A percentile compares a stretch with the other conserved stretches of the same genome.
These are phyloP conservation scores for Saccharomyces hybrid DNA, from an alignment of 1,139 yeast genomes.

Conservation along the genomic window DNA sequence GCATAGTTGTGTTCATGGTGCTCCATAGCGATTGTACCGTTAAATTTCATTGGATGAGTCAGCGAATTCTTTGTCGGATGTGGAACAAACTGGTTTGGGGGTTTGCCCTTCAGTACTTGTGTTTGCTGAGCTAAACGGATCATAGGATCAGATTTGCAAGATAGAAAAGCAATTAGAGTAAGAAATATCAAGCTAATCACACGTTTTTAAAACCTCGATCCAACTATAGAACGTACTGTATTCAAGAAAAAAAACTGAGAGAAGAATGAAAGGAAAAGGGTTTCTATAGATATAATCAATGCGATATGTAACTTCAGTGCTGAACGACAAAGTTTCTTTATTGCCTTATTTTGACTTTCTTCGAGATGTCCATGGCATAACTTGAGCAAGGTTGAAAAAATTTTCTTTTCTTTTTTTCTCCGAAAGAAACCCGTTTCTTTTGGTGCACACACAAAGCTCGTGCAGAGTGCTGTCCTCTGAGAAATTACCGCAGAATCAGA, in stretches of 20 bases:
- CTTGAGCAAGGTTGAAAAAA: neutral
- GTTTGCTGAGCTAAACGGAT: slow-evolving; percentile 26
- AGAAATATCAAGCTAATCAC: neutral
- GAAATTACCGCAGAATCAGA: neutral
- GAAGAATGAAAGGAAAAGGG: neutral
- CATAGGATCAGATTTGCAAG: slow-evolving; percentile 10
- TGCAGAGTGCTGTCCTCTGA: neutral
- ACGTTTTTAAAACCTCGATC: neutral
- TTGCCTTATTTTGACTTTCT: neutral
- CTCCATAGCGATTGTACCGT: slow-evolving; percentile 5
- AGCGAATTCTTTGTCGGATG: slow-evolving; percentile 5
- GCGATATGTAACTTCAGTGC: neutral
- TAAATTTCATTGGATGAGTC: slow-evolving; percentile 6
- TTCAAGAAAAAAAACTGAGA: neutral
- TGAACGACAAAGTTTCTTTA: neutral
- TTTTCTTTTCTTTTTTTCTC: neutral
- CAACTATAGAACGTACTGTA: neutral
- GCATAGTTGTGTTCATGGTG: slow-evolving; percentile 4
- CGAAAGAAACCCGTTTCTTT: neutral
- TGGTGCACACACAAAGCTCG: neutral
- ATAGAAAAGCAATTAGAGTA: neutral
- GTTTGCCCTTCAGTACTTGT: slow-evolving; percentile 22
- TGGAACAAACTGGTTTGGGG: slow-evolving; percentile 21
- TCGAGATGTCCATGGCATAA: neutral
- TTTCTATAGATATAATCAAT: neutral